Conservation (phyloP, 2,329 filamentous ascomycete genomes). For the Exserohilum turcica region DNA sequence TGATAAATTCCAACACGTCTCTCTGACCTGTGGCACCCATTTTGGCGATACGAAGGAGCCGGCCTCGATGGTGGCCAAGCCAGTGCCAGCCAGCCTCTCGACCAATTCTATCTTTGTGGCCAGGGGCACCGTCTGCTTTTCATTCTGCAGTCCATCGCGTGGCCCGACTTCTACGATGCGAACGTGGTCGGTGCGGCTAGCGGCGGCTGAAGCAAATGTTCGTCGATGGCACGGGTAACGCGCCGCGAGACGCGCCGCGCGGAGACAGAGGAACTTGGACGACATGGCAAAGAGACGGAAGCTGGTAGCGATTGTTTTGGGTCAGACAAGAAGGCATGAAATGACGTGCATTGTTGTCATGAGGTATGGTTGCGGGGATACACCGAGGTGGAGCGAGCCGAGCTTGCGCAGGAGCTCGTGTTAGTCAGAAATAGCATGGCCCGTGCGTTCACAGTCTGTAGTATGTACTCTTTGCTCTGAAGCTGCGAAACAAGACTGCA, state of each 20-base stretch:
- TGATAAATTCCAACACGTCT: not conserved
- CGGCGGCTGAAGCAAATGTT: slow-evolving; percentile 41
- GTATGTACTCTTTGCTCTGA: too few relatives aligned
- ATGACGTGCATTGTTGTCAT: slow-evolving; percentile 19
- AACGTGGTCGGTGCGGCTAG: slow-evolving; percentile 51
- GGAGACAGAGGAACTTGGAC: slow-evolving; percentile 38
- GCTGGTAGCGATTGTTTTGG: not conserved
- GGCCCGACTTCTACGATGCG: slow-evolving; percentile 82
- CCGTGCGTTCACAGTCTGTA: too few relatives aligned
- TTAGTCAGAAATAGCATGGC: too few relatives aligned
- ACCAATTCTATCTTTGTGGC: slow-evolving; percentile 79
- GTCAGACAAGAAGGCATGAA: not conserved
- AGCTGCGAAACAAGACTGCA: too few relatives aligned
- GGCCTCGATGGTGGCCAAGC: slow-evolving; percentile 75
- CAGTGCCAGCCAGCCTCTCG: slow-evolving; percentile 68
- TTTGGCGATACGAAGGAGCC: slow-evolving; percentile 83
- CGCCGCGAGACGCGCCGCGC: slow-evolving; percentile 43
- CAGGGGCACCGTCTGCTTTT: slow-evolving; percentile 72
- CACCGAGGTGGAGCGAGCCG: slow-evolving; percentile 13
- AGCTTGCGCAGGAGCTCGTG: too few relatives aligned
- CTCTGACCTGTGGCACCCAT: slow-evolving; percentile 76
- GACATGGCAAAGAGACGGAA: slow-evolving; percentile 27
- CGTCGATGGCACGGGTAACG: slow-evolving; percentile 38
- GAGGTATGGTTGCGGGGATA: slow-evolving; percentile 18
- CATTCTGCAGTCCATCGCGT: slow-evolving; percentile 85